Evolutionary conservation across 371 early-diverging fungal genomes (phyloP), one percentile per base, ranked within the genome.

Genomic region (Apophysomyces elegans): DNA sequence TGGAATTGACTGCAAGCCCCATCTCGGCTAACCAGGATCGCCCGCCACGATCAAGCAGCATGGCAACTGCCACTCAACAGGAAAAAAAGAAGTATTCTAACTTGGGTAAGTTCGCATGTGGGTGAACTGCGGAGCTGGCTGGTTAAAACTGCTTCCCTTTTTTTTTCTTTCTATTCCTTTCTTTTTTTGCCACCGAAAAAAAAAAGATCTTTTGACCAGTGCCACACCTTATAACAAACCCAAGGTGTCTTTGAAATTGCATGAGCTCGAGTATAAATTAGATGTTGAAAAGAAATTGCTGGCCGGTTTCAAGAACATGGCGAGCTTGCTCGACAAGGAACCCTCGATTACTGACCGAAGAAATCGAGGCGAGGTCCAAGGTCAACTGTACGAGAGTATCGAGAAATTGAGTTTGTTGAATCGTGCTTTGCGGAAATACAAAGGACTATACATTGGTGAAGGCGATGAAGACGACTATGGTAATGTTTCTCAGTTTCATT

Each of bases 281-380:
- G 93, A 95, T 67, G 90, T 96, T 5, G 98, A 98, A 83, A 90
- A 86, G 69, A 94, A 94, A 74, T 88, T 96, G 16, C 82, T 90
- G 67, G 88, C 91, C 46, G 96, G 95, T 44, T 84, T 87, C 21
- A 82, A 84, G 61, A 85, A 84, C 13, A 75, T 88, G 77, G 85
- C 85, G 16, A 78, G 76, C 58, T 85, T 82, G 5, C 70, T 85
- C 62, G 86, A 86, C 36, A 63, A 70, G 38, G 71, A 74, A 14
- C 68, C 74, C 35, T 77, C 76, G 8, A 12, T 54, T 4, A 73
- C 67, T 14, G 88, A 91, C 67, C 78, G 84, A 59, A 86, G 84
- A 68, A 82, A 86, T 63, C 68, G 85, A 16, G 70, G 72, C 21
- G 91, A 91, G 59, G 84, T 92, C 16, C 80, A 86, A 50, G 87